Evolutionary conservation across 1,139 yeast species (phyloP).

Genomic region (Entelexis paramagnoliae): DNA sequence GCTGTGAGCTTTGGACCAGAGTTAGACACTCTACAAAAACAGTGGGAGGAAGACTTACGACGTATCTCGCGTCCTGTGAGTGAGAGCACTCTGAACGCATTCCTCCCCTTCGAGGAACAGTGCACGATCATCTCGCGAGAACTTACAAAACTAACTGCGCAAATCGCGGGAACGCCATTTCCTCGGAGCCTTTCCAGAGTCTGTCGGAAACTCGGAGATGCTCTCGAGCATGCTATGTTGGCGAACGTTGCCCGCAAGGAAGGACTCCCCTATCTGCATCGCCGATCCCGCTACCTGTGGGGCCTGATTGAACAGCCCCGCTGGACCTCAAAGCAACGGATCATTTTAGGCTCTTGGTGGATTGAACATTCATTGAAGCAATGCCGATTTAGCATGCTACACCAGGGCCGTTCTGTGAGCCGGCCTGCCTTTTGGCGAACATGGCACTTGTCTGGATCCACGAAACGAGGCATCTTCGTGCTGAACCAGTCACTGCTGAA

Average conservation of each 20-base stretch:
- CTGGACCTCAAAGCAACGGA: slow-evolving; percentile 42
- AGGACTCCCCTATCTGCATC: slow-evolving; percentile 51
- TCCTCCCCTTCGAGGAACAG: slow-evolving; percentile 2
- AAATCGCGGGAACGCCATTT: slow-evolving; percentile 5
- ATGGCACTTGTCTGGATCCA: slow-evolving; percentile 59
- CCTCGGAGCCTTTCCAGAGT: slow-evolving; percentile 17
- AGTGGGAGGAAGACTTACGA: background rate
- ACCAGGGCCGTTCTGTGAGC: slow-evolving; percentile 38
- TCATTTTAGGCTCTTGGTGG: slow-evolving; percentile 67
- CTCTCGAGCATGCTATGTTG: slow-evolving; percentile 25
- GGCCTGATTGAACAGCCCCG: slow-evolving; percentile 27
- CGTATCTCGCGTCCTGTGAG: too few relatives aligned
- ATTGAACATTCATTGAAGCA: slow-evolving; percentile 48
- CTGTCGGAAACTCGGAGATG: slow-evolving; percentile 16
- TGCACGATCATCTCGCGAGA: slow-evolving; percentile 29
- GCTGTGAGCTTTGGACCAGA: background rate
- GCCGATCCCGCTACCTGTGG: slow-evolving; percentile 36
- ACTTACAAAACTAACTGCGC: slow-evolving; percentile 30
- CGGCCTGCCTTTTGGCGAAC: slow-evolving; percentile 84
- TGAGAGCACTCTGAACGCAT: too few relatives aligned
- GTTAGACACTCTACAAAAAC: background rate
- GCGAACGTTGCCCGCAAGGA: slow-evolving; percentile 51
- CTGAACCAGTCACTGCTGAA: slow-evolving; percentile 52
- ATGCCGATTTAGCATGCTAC: slow-evolving; percentile 49
- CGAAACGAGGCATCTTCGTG: slow-evolving; percentile 63